Conservation (phyloP, 805 yeast genomes). For the Komagataella phaffii region DNA sequence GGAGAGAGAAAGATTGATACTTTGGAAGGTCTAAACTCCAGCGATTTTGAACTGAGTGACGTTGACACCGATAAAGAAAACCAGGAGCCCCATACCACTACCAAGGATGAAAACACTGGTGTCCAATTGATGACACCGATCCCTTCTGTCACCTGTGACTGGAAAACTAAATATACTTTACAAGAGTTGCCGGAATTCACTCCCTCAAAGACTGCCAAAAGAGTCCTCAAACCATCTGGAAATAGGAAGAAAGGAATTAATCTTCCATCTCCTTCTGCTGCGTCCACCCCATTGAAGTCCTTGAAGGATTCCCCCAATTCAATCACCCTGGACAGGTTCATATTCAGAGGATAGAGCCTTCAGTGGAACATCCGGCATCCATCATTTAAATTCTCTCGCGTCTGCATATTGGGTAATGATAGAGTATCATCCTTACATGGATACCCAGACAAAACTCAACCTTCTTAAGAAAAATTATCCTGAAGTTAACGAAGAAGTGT, state of each 20-base stretch:
- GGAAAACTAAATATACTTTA: not conserved
- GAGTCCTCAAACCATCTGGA: not conserved
- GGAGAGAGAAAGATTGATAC: not conserved
- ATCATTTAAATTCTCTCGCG: not conserved
- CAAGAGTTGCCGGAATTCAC: not conserved
- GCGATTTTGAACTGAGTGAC: slow-evolving; percentile 14
- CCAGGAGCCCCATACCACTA: not conserved
- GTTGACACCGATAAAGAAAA: not conserved
- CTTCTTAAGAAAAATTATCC: slow-evolving; percentile 27
- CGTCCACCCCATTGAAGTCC: not conserved
- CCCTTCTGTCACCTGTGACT: not conserved
- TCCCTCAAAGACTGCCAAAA: not conserved
- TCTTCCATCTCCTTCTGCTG: not conserved
- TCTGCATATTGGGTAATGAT: not conserved
- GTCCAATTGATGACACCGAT: not conserved
- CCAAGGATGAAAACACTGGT: not conserved
- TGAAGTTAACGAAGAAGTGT: slow-evolving; percentile 20
- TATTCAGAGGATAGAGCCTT: not conserved
- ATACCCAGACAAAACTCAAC: slow-evolving; percentile 25
- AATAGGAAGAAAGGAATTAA: not conserved
- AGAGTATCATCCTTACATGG: slow-evolving; percentile 6
- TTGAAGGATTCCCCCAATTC: not conserved
- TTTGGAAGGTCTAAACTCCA: slow-evolving; percentile 8
- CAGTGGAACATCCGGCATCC: not conserved
- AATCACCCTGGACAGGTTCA: not conserved